Evolutionary conservation across 495 filamentous ascomycete genomes (phyloP).

Genomic region (Xylaria castorea): DNA sequence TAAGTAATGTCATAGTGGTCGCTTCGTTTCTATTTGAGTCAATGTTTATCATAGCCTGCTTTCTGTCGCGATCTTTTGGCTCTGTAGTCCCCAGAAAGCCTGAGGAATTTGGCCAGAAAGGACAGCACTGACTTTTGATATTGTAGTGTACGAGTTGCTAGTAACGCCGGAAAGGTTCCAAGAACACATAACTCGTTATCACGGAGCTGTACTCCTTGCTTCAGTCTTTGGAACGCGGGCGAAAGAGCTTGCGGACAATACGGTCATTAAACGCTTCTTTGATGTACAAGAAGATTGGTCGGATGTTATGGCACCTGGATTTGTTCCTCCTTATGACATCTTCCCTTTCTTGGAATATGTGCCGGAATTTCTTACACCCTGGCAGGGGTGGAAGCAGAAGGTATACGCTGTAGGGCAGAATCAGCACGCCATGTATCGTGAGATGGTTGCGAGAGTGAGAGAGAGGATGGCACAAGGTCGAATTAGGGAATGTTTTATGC

Average conservation of each 20-base stretch:
- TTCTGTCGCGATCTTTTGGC: neutral
- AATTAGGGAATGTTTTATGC: constrained; percentile 26
- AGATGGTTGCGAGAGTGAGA: constrained; percentile 18
- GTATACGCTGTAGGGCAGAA: constrained; percentile 3
- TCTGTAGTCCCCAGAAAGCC: neutral
- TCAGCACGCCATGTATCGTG: constrained; percentile 27
- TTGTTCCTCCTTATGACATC: constrained; percentile 37
- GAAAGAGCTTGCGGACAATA: constrained; percentile 6
- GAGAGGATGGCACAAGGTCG: constrained; percentile 22
- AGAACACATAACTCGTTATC: constrained; percentile 36
- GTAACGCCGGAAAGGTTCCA: constrained; percentile 25
- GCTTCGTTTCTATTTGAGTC: neutral
- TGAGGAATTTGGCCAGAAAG: neutral
- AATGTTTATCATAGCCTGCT: neutral
- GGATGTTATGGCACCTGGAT: constrained; percentile 50
- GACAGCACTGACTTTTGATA: neutral
- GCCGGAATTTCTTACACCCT: constrained; percentile 26
- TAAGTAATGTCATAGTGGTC: neutral
- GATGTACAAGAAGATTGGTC: constrained; percentile 29
- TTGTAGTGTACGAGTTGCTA: constrained; percentile 31
- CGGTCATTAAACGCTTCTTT: constrained; percentile 26
- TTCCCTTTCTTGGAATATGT: constrained; percentile 25
- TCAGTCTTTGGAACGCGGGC: constrained; percentile 30
- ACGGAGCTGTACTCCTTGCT: constrained; percentile 35
- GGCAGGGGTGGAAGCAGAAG: constrained; percentile 21